Evolutionary conservation across 2,329 filamentous ascomycete genomes (phyloP).

Genomic region (Hypomyces rosellus): DNA sequence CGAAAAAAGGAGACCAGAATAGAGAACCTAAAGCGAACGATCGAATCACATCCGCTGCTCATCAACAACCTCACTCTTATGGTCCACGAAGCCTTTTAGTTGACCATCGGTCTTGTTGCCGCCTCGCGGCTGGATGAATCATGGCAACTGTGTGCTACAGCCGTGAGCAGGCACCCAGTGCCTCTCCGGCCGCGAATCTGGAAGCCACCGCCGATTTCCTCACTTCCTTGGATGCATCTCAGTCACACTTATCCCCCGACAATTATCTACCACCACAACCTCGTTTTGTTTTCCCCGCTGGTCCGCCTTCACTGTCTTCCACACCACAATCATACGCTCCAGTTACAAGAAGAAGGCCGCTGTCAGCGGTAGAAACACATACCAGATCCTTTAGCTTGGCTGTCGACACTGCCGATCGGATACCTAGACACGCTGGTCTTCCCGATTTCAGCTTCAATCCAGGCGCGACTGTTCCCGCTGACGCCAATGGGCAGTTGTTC

Average conservation of each 20-base stretch:
- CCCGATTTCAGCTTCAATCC: slow-evolving; percentile 54
- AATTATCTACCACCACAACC: slow-evolving; percentile 51
- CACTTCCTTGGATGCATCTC: slow-evolving; percentile 14
- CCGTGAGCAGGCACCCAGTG: slow-evolving; percentile 29
- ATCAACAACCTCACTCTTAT: slow-evolving; percentile 25
- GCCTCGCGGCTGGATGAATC: slow-evolving; percentile 41
- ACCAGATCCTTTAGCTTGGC: slow-evolving; percentile 25
- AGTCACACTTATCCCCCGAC: background rate
- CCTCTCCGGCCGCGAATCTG: slow-evolving; percentile 20
- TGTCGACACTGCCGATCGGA: slow-evolving; percentile 23
- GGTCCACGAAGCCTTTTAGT: slow-evolving; percentile 31
- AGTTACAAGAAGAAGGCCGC: slow-evolving; percentile 41
- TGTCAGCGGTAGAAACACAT: slow-evolving; percentile 46
- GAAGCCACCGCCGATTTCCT: slow-evolving; percentile 21
- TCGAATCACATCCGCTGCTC: background rate
- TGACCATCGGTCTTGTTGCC: slow-evolving; percentile 40
- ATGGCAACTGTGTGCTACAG: slow-evolving; percentile 36
- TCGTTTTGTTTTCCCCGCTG: slow-evolving; percentile 56
- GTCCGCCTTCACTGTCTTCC: slow-evolving; percentile 38
- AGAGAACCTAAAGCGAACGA: background rate
- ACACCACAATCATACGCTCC: slow-evolving; percentile 43
- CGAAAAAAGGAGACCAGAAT: background rate
- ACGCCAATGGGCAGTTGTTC: slow-evolving; percentile 29
- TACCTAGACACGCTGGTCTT: slow-evolving; percentile 34
- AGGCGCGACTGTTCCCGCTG: slow-evolving; percentile 31